Conservation (phyloP, 148 eudicot genomes). For the Vaccinium darrowii region DNA sequence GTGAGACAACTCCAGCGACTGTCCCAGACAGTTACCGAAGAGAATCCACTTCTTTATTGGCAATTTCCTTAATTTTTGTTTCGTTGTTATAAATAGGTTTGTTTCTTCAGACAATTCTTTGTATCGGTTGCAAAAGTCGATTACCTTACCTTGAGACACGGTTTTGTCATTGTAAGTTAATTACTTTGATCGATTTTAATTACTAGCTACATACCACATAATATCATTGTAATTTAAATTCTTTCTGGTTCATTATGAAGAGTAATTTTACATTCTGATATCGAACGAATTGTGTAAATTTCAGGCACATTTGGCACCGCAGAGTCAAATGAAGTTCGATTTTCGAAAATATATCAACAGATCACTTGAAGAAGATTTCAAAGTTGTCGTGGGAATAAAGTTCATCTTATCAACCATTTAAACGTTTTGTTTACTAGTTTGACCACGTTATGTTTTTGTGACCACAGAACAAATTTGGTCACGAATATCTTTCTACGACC, state of each 20-base stretch:
- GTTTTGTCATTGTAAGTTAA: conserved; percentile 38
- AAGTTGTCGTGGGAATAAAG: conserved; percentile 64
- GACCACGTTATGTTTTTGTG: no score
- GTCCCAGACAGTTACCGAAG: no score
- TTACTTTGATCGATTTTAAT: neutral
- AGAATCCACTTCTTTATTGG: no score
- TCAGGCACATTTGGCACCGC: conserved; percentile 63
- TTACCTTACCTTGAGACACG: conserved; percentile 42
- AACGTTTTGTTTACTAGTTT: neutral
- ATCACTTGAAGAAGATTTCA: conserved; percentile 62
- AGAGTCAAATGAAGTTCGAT: conserved; percentile 35
- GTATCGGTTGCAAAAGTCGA: conserved; percentile 42
- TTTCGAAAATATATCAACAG: conserved; percentile 57
- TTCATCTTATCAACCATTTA: neutral
- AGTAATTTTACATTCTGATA: neutral
- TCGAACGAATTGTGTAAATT: neutral
- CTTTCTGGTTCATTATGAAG: neutral
- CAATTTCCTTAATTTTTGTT: neutral
- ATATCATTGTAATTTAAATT: neutral
- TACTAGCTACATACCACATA: neutral
- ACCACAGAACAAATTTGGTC: no score
- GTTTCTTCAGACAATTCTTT: conserved; percentile 47
- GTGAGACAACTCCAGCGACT: no score
- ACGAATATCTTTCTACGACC: no score
- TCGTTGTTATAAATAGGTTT: conserved; percentile 25